Conservation (phyloP, 139 green algal species). For the Chlorella sp. region DNA sequence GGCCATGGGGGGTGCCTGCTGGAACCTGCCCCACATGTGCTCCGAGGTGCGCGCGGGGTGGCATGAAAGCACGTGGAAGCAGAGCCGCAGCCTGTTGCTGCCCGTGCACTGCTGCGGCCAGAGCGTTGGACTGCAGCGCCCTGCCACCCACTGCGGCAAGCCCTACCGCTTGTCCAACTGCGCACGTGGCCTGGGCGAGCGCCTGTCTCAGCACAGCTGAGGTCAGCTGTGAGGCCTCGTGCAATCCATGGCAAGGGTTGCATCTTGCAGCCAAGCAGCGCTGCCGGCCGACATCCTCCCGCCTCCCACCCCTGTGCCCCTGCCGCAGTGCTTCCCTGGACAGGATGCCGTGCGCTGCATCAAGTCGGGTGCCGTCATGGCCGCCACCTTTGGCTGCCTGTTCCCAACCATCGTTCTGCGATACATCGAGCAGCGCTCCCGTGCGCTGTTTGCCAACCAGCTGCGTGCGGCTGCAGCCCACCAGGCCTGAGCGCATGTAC, state of each 20-base stretch:
- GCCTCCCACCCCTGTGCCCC: neutral
- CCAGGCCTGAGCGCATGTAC: neutral
- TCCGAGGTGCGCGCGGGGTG: neutral
- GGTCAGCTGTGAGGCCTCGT: too few species aligned
- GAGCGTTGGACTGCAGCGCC: too few species aligned
- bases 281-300: neutral
- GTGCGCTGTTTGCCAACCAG: neutral
- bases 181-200: too few species aligned
- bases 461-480: conserved; percentile 4
- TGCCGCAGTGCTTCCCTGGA: conserved; percentile 19
- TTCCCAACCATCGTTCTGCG: conserved; percentile 22
- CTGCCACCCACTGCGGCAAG: too few species aligned
- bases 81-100: too few species aligned
- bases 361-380: conserved; percentile 1
- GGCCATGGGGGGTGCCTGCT: neutral
- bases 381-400: neutral
- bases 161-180: too few species aligned
- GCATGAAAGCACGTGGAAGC: too few species aligned
- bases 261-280: too few species aligned
- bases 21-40: conserved; percentile 26
- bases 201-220: too few species aligned
- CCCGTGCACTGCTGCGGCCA: too few species aligned
- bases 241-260: too few species aligned
- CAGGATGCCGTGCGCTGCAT: neutral
- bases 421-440: conserved; percentile 17